These are phyloP conservation scores for Rhizoclosmatium globosum DNA, from an alignment of 192 early-diverging fungal species.

Conservation along the genomic window DNA sequence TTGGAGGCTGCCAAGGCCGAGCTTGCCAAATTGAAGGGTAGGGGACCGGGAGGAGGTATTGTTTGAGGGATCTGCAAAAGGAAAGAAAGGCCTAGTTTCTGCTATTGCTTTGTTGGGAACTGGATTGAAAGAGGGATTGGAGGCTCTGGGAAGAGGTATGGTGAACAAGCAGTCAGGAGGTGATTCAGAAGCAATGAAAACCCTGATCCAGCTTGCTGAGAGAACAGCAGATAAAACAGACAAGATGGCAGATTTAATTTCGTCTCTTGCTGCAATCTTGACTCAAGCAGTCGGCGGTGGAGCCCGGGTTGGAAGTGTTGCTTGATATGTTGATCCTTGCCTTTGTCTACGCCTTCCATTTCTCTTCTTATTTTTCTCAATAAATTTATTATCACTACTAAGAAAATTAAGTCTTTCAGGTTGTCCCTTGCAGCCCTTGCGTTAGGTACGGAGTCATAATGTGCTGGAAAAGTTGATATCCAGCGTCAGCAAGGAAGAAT, in stretches of 20 bases:
- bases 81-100: not conserved
- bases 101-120: not conserved
- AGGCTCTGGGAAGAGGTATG: not conserved
- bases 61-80: not conserved
- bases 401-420: not conserved
- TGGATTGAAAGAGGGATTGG: not conserved
- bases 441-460: conserved; percentile 1
- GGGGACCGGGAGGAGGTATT: too few relatives aligned
- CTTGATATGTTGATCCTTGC: not conserved
- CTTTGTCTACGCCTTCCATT: not conserved
- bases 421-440: not conserved
- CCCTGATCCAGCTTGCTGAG: not conserved
- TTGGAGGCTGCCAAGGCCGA: too few relatives aligned
- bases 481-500: conserved; percentile 9
- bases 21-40: too few relatives aligned
- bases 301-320: not conserved
- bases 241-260: not conserved
- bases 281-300: not conserved
- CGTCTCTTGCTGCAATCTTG: not conserved
- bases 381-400: not conserved
- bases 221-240: not conserved
- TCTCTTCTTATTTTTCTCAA: not conserved
- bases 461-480: not conserved
- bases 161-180: not conserved
- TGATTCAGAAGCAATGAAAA: not conserved